Base-by-base conservation (phyloP, 2,329 filamentous ascomycete species). In the Neoarthrinium moseri region DNA sequence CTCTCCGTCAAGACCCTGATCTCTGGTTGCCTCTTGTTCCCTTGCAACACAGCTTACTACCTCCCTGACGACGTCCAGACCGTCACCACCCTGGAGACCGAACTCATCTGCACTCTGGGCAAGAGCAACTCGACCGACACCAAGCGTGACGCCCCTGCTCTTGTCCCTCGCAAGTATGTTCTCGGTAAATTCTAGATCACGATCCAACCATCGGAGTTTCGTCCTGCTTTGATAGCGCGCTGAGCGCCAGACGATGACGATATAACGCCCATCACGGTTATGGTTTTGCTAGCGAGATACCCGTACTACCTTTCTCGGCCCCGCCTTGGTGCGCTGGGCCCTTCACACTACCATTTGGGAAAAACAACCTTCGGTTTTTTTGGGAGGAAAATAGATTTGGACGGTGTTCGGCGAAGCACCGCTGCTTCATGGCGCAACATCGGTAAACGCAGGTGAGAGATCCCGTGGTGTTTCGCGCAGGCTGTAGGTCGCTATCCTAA, bases 21-120 rank as follows among this genome's bases (percentile, higher is more conserved):
- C 56, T 80, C 75, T 17, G 78, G 78, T 33, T 81, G 78, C 62
- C 62, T 68, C 43, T 46, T 52, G 8, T 80, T 74, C 67, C 76
- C 76, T 38, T 82, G 78, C 66, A 50, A 66, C 58, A 79, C 74
- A 51, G 70, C 64, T 49, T 83, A 83, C 71, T 78, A 74, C 63
- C 60, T 67, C 13, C 57, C 69, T 8, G 72, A 82, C 46, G 79
- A 83, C 49, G 55, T 80, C 52, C 74, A 79, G 65, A 83, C 79
- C 58, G 75, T 78, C 64, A 60, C 65, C 30, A 80, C 76, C 23
- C 34, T 53, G 6, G 72, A 75, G 61, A 59, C 54, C 13, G 68
- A 79, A 51, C 64, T 82, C 54, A 64, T 80, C 60, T 74, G 70
- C 60, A 78, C 74, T 21, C 72, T 79, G 7, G 75, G 75, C 41